Evolutionary conservation across 352 stramenopile genomes (phyloP).

Genomic region (Globisporangium solare): DNA sequence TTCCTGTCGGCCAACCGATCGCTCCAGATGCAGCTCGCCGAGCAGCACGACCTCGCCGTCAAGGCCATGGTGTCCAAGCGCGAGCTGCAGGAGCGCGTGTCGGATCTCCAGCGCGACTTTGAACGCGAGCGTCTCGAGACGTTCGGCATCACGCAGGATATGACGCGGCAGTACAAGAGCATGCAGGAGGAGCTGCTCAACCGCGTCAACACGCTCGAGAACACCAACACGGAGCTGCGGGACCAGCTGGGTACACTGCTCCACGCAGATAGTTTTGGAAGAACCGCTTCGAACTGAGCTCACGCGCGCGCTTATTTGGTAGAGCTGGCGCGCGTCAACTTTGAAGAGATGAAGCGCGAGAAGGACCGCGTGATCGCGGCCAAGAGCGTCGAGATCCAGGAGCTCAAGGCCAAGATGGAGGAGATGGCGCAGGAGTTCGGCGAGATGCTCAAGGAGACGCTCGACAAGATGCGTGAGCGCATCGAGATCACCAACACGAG

Average conservation of each 20-base stretch:
- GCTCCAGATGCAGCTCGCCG: constrained; percentile 86
- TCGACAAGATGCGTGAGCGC: constrained; percentile 93
- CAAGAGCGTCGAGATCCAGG: constrained; percentile 89
- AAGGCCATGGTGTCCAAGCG: constrained; percentile 88
- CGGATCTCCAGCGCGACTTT: constrained; percentile 83
- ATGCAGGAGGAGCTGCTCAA: constrained; percentile 93
- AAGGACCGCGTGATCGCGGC: constrained; percentile 87
- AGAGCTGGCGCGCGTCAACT: constrained; percentile 82
- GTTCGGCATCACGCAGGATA: constrained; percentile 93
- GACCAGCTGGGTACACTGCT: constrained; percentile 78
- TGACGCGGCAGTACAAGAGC: constrained; percentile 96
- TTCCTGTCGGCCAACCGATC: constrained; percentile 81
- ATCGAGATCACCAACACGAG: constrained; percentile 91
- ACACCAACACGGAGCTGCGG: constrained; percentile 89
- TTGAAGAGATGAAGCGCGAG: constrained; percentile 88
- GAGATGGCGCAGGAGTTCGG: constrained; percentile 93
- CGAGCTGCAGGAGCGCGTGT: constrained; percentile 77
- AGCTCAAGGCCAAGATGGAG: constrained; percentile 92
- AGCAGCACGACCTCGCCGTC: constrained; percentile 79
- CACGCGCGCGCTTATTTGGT: background rate
- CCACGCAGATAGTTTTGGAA: background rate
- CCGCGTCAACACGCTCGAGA: constrained; percentile 85
- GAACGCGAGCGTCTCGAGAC: constrained; percentile 83
- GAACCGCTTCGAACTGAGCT: background rate
- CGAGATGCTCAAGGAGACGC: constrained; percentile 93